A percentile compares a stretch with the other conserved stretches of the same genome.
phyloP scores from a whole-genome alignment of 2,329 filamentous ascomycete species.

The Colletotrichum coccodes region DNA sequence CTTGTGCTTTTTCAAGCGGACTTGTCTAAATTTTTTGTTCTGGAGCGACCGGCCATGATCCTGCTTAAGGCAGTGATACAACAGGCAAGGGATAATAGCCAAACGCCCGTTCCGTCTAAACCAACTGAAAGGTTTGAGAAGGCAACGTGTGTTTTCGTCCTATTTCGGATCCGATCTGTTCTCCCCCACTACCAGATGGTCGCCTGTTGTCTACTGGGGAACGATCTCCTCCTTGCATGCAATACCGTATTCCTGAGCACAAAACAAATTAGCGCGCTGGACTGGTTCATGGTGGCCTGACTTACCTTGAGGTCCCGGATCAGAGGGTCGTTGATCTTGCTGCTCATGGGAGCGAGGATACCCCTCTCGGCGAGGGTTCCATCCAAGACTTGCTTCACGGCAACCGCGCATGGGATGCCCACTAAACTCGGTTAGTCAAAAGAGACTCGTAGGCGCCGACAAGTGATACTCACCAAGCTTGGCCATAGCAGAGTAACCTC shows the following conservation, averaged over 20 bases:
- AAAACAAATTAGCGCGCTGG: not conserved
- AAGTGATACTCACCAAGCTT: not conserved
- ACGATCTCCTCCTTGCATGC: conserved; percentile 1
- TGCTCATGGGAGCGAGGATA: conserved; percentile 80
- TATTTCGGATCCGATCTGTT: not conserved
- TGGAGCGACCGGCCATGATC: no score
- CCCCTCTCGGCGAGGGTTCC: conserved; percentile 78
- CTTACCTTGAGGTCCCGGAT: conserved; percentile 80
- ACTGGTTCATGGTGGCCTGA: conserved; percentile 56
- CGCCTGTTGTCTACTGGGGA: not conserved
- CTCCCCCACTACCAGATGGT: no score
- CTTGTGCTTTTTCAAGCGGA: no score
- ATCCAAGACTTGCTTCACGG: conserved; percentile 47
- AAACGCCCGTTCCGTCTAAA: no score
- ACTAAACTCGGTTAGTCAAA: conserved; percentile 62
- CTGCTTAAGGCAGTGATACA: no score
- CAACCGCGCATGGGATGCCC: conserved; percentile 69
- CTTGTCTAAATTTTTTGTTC: no score
- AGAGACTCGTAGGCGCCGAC: conserved; percentile 74
- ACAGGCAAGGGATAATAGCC: no score
- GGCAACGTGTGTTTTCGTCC: no score
- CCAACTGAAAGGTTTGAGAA: no score
- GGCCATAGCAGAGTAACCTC: conserved; percentile 69
- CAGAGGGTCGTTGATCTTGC: conserved; percentile 76
- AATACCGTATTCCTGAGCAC: not conserved